These are phyloP conservation scores for Trametes pubescens DNA, from an alignment of 1,284 basidiomycete genomes.

Conservation along the genomic window DNA sequence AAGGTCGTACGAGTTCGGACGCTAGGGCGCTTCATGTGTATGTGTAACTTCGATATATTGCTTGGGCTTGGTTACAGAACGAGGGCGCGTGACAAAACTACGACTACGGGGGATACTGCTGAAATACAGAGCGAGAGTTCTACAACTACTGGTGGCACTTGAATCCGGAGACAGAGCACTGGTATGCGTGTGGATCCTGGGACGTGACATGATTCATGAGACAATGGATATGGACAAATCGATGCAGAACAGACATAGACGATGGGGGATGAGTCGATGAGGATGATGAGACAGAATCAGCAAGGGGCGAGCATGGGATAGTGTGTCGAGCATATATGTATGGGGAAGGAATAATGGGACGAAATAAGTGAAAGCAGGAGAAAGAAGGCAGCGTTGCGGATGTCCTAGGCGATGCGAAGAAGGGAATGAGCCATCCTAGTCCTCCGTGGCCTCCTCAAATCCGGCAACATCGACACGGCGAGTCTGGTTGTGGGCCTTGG, in stretches of 20 bases:
- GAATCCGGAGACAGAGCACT: constrained; percentile 23
- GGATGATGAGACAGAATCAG: constrained; percentile 11
- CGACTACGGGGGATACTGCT: constrained; percentile 27
- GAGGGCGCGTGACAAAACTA: constrained; percentile 27
- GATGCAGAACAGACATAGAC: constrained; percentile 26
- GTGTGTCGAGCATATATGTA: constrained; percentile 29
- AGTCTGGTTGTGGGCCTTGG: constrained; percentile 46
- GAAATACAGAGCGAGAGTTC: constrained; percentile 28
- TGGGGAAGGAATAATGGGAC: constrained; percentile 27
- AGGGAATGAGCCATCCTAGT: constrained; percentile 41
- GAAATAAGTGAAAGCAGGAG: constrained; percentile 14
- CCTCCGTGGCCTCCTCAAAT: constrained; percentile 65
- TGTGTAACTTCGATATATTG: constrained; percentile 19
- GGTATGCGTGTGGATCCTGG: constrained; percentile 24
- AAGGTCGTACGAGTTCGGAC: not conserved
- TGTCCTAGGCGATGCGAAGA: not conserved
- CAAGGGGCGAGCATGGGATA: constrained; percentile 31
- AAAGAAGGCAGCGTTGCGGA: not conserved
- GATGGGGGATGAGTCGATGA: constrained; percentile 6
- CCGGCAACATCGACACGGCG: constrained; percentile 38
- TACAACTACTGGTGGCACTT: constrained; percentile 29
- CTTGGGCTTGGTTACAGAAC: constrained; percentile 26
- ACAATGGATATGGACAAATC: constrained; percentile 31
- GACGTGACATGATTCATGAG: constrained; percentile 15
- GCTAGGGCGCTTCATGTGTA: not conserved